Evolutionary conservation across 345 rosid species (phyloP), one percentile per base, ranked within the genome.

Genomic region (Acer yangbiense): DNA sequence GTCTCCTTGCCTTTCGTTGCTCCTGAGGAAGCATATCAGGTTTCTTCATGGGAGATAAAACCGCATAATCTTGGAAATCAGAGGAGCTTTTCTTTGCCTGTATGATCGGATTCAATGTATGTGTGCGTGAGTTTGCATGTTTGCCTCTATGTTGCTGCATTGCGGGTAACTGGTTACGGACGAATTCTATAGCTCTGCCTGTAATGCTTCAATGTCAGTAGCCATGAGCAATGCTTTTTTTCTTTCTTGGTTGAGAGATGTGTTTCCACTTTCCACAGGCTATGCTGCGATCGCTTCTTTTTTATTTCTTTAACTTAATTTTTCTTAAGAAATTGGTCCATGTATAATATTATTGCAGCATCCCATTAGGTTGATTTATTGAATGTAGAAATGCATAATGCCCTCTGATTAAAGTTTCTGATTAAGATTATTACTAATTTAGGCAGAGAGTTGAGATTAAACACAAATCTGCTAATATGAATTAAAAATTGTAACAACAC

Each of bases 31-130:
- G 85, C 91, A 50, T 88, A 62, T 14, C 88, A 86, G 79, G 88
- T 89, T 35, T 61, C 84, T 71, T 96, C 97, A 3, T 96, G 99
- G 99, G 97, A 94, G 83, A 91, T 92, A 76, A 90, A 82, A 80
- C 88, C 97, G 9, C 87, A 81, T 23, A 89, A 80, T 81, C 85
- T 86, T 52, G 93, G 88, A 48, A 88, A 69, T 84, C 93, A 83
- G 75, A 86, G 92, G 84, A 86, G 86, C 86, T 64, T 93, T 72
- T 88, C 97, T 73, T 81, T 94, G 35, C 84, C 87, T 29, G 32
- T 80, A 6, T 88, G 81, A 85, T 78, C 12, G 48, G 79, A 62
- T 65, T 65, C n/a, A 35, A 4, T 12, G 27, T 10, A 39, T 68
- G 79, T 27, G 7, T 17, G 44, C 17, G n/a, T 55, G 17, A 21